Percentiles rank a stretch among this genome's conserved stretches.
These are phyloP conservation scores for Parietichytrium sp. DNA, from an alignment of 108 stramenopile genomes.

Conservation along the genomic window DNA sequence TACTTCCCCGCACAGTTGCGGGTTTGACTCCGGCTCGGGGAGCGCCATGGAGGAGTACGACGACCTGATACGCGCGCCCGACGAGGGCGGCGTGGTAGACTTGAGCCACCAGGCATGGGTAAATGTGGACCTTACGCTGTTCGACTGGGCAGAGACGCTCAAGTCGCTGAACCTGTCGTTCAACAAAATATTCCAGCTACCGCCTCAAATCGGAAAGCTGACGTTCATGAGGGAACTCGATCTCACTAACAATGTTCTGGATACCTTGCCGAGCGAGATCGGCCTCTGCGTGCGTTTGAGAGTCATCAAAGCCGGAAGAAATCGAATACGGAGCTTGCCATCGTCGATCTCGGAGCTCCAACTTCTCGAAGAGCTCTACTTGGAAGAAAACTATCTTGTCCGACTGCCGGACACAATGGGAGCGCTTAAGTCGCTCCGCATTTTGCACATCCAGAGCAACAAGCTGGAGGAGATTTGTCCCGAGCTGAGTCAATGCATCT, in stretches of 20 bases:
- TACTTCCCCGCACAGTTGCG: too few relatives aligned
- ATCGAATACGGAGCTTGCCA: not conserved
- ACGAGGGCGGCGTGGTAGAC: not conserved
- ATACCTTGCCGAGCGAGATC: not conserved
- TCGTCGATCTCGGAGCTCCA: not conserved
- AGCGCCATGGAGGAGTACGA: constrained; percentile 38
- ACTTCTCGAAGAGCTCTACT: constrained; percentile 3
- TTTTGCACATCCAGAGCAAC: constrained; percentile 26
- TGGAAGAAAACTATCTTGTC: not conserved
- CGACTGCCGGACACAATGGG: not conserved
- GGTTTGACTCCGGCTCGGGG: too few relatives aligned
- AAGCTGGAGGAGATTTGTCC: not conserved
- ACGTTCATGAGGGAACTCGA: constrained; percentile 12
- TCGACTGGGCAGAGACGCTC: constrained; percentile 2
- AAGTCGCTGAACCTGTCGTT: constrained; percentile 9
- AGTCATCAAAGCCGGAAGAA: not conserved
- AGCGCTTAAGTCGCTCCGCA: not conserved
- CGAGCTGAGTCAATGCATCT: constrained; percentile 8
- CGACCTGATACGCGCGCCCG: not conserved
- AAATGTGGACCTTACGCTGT: not conserved
- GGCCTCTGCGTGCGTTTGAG: not conserved
- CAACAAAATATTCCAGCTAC: not conserved
- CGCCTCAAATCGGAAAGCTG: constrained; percentile 3
- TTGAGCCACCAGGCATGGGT: constrained; percentile 39
- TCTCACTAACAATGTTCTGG: not conserved